Conservation (phyloP, 164 flowering plant genomes). For the Paratinospora sagittata region DNA sequence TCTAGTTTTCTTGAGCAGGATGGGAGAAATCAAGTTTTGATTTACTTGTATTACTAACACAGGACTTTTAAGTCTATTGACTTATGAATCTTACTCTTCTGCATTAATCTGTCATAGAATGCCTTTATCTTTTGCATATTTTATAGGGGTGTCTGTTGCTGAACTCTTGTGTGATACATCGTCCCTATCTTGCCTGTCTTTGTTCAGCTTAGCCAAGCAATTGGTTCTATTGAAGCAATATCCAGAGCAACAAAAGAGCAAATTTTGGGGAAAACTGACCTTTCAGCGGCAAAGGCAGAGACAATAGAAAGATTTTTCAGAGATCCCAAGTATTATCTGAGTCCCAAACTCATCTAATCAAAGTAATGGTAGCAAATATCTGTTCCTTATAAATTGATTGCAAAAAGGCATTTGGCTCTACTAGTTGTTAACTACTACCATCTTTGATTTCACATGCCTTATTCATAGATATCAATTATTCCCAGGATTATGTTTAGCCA, state of each 20-base stretch:
- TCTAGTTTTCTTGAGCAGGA: too few relatives aligned
- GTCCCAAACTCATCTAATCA: slow-evolving; percentile 29
- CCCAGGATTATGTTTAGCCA: too few relatives aligned
- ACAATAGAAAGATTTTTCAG: slow-evolving; percentile 59
- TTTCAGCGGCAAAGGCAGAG: slow-evolving; percentile 84
- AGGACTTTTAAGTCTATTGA: background rate
- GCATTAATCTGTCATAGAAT: background rate
- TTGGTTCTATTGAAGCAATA: slow-evolving; percentile 92
- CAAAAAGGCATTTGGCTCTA: too few relatives aligned
- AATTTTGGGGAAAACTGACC: slow-evolving; percentile 76
- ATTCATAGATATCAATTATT: too few relatives aligned
- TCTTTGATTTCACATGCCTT: too few relatives aligned
- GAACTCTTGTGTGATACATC: background rate
- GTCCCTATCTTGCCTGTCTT: background rate
- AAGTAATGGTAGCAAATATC: background rate
- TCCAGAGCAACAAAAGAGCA: slow-evolving; percentile 68
- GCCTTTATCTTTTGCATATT: background rate
- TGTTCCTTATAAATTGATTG: background rate
- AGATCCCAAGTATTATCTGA: slow-evolving; percentile 64
- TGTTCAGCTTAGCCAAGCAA: slow-evolving; percentile 68
- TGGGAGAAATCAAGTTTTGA: too few relatives aligned
- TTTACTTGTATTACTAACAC: too few relatives aligned
- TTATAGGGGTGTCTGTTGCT: background rate
- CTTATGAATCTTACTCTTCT: background rate
- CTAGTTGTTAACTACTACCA: too few relatives aligned